Evolutionary conservation across 2,329 filamentous ascomycete genomes (phyloP).

Genomic region (Penicillium occitanis): DNA sequence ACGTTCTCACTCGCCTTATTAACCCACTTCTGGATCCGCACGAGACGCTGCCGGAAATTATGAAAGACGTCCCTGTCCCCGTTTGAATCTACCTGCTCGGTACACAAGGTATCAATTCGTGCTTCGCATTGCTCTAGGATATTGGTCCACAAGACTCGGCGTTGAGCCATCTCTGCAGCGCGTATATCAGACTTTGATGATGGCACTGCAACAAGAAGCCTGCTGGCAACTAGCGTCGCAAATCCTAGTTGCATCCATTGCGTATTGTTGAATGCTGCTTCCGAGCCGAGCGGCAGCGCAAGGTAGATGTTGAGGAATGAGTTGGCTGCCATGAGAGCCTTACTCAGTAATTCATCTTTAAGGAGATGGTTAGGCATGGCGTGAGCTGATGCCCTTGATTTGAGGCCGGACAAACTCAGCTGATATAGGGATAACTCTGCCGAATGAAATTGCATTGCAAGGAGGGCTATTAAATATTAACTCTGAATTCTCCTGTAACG

Average conservation of each 20-base stretch:
- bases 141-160: not conserved
- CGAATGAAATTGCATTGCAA: not conserved
- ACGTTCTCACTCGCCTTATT: not conserved
- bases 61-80: not conserved
- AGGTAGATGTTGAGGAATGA: slow-evolving; percentile 34
- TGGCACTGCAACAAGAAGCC: slow-evolving; percentile 14
- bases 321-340: slow-evolving; percentile 28
- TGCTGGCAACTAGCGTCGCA: slow-evolving; percentile 27
- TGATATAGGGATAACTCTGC: not conserved
- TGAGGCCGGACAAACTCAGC: not conserved
- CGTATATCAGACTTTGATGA: not conserved
- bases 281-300: slow-evolving; percentile 35
- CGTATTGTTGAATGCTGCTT: slow-evolving; percentile 40
- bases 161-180: not conserved
- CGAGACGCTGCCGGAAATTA: not conserved
- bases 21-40: not conserved
- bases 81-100: not conserved
- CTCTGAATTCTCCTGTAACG: not conserved
- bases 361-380: not conserved
- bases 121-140: not conserved
- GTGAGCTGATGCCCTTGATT: not conserved
- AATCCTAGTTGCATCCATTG: slow-evolving; percentile 45
- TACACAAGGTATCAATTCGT: not conserved
- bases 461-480: not conserved
- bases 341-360: slow-evolving; percentile 14